Base-by-base conservation (phyloP, 495 filamentous ascomycete genomes). In the Neurospora sp. region DNA sequence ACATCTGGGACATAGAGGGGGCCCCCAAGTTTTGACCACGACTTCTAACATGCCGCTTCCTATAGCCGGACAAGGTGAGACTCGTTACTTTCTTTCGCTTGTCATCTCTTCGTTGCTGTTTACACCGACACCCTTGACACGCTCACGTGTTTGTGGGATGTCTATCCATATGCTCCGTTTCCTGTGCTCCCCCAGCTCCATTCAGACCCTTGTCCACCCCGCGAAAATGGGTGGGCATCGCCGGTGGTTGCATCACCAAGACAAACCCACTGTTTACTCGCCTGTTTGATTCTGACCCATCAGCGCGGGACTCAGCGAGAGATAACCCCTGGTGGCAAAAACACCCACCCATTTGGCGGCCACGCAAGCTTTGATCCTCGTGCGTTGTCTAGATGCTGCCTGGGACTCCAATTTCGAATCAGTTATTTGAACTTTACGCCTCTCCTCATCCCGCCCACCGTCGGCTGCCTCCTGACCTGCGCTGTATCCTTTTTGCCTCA, bases 21-120 rank as follows among this genome's bases (percentile, higher is more conserved):
- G 44, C 48, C n/a, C 71, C 38, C 53, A 35, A 18, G 27, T 18
- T 59, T 22, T 5, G 48, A 59, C 48, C 20, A 8, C 6, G 53
- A 65, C 53, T 22, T 39, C 53, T 35, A 81, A 76, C 41, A 85
- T 85, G 83, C 82, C 83, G 74, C 69, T 83, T 71, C 83, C 83
- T 70, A 73, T 85, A 73, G 77, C 80, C 70, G 83, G 83, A 74
- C 84, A 85, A 81, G 82, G 83, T 85, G 70, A 82, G 83, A 79
- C 61, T 35, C 75, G 73, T 74, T 75, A 74, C 71, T 65, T 74
- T 69, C 9, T 39, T 75, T 72, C 41, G n/a, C 37, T 27, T 38
- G 65, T 72, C 48, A 71, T 39, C 38, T 53, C 39, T 16, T 65
- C 22, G 11, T 31, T 61, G 53, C 53, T 37, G 27, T 65, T 35